Base-by-base conservation (phyloP, 257 asterid species). In the Solanum acaule region DNA sequence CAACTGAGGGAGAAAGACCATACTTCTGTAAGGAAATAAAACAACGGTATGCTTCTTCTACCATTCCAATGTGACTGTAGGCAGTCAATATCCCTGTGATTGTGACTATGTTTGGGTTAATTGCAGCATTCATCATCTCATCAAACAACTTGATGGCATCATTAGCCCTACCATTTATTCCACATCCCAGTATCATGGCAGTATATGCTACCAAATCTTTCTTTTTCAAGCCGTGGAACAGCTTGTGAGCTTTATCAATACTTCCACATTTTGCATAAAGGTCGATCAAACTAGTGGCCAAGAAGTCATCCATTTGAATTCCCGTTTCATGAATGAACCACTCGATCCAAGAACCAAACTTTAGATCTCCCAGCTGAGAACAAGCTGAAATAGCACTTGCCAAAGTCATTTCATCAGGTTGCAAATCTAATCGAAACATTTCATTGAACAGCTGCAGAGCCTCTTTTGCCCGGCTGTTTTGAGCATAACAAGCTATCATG, bases 101-200 rank as follows among this genome's bases (percentile, higher is more conserved):
- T n/a, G n/a, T n/a, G n/a, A n/a, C n/a, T n/a, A n/a, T n/a, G n/a
- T n/a, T 94, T 3, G 98, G 99, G 78, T 85, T 89, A 4, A 96
- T 90, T 6, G 85, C 88, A 70, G 89, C 90, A 77, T 84, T 90
- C 44, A 94, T 59, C 99, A 96, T 96, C 88, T 93, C 93, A 37
- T 96, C 92, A n/a, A 96, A 95, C 73, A 97, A 90, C 86, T 79
- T 46, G 59, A 97, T 92, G 23, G 98, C 94, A 33, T 94, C 96
- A 49, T 87, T 73, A 37, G 91, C 98, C 88, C 93, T 89, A 42
- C 98, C 98, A n/a, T 97, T 94, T 88, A 95, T 90, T 13, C 98
- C 99, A 31, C 94, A 97, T 15, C 98, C 99, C 90, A 94, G 77
- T 52, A 97, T 94, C 94, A 97, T 97, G 22, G 98, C 98, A 13